Evolutionary conservation across 192 early-diverging fungal species (phyloP).

Genomic region (Dispira parvispora): DNA sequence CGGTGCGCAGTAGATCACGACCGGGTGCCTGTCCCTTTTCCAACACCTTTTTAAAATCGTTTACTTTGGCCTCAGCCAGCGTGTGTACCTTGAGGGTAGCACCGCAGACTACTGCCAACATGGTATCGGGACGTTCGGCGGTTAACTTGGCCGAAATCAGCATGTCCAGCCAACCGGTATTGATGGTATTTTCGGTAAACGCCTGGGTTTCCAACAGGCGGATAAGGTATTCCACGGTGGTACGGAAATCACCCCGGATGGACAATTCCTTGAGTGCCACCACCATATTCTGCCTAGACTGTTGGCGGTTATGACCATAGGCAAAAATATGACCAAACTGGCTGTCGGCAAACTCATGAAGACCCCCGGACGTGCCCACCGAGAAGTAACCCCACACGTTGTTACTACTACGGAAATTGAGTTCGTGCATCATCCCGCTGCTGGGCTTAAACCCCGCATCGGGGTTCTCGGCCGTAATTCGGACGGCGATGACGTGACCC

Average conservation of each 20-base stretch:
- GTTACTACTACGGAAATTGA: conserved; percentile 88
- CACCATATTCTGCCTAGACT: conserved; percentile 89
- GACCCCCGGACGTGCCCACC: conserved; percentile 80
- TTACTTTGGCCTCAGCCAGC: conserved; percentile 38
- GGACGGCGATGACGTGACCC: conserved; percentile 95
- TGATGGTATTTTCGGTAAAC: conserved; percentile 78
- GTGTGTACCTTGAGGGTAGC: conserved; percentile 74
- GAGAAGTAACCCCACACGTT: conserved; percentile 99
- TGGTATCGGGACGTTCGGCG: conserved; percentile 77
- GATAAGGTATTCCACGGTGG: conserved; percentile 94
- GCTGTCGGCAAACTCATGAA: conserved; percentile 99
- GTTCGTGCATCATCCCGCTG: conserved; percentile 86
- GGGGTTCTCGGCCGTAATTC: conserved; percentile 98
- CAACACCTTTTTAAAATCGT: conserved; percentile 63
- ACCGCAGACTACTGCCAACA: conserved; percentile 82
- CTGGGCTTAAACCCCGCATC: conserved; percentile 99
- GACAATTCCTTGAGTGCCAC: conserved; percentile 96
- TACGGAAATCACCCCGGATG: conserved; percentile 96
- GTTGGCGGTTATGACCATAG: conserved; percentile 86
- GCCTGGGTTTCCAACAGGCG: conserved; percentile 79
- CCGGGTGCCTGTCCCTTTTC: conserved; percentile 88
- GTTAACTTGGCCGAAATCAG: conserved; percentile 79
- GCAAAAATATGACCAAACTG: conserved; percentile 99
- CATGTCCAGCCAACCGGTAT: conserved; percentile 90
- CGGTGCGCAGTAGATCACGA: conserved; percentile 52